Percentiles rank a stretch among this genome's conserved stretches.
Evolutionary conservation across 768 basidiomycete genomes (phyloP).

Genomic region (button mushroom (Agaricus bisporus)): DNA sequence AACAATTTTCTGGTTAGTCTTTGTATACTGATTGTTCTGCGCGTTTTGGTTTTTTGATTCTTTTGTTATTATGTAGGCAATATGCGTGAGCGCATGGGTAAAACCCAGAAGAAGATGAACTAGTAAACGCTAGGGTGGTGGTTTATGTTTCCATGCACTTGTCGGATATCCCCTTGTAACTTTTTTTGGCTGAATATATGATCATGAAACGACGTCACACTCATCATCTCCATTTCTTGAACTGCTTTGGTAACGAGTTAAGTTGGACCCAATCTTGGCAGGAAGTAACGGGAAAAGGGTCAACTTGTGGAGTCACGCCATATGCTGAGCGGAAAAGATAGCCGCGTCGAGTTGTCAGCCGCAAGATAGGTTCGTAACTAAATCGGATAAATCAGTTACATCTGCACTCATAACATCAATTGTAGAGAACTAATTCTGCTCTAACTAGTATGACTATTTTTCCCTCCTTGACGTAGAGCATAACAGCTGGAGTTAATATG

Average conservation of each 20-base stretch:
- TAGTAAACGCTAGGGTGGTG: conserved; percentile 16
- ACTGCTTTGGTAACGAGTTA: conserved; percentile 95
- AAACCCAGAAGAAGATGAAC: conserved; percentile 47
- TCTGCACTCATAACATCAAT: too few species aligned
- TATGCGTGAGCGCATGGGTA: conserved; percentile 17
- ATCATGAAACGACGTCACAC: too few species aligned
- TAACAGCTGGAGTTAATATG: too few species aligned
- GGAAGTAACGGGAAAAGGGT: conserved; percentile 4
- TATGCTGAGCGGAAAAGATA: conserved; percentile 24
- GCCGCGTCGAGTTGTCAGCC: conserved; percentile 70
- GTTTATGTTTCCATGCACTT: not conserved
- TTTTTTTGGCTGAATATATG: too few species aligned
- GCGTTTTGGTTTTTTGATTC: too few species aligned
- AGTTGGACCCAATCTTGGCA: conserved; percentile 97
- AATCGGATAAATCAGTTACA: too few species aligned
- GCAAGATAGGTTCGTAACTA: too few species aligned
- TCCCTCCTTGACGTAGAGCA: too few species aligned
- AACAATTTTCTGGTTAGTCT: conserved; percentile 34
- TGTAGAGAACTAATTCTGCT: too few species aligned
- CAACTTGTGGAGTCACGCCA: not conserved
- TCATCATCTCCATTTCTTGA: too few species aligned
- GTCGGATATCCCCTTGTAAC: not conserved
- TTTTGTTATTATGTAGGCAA: conserved; percentile 5
- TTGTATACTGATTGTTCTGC: not conserved
- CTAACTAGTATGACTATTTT: too few species aligned